Conservation (phyloP, 441 rosid genomes). For the Hura crepitans region DNA sequence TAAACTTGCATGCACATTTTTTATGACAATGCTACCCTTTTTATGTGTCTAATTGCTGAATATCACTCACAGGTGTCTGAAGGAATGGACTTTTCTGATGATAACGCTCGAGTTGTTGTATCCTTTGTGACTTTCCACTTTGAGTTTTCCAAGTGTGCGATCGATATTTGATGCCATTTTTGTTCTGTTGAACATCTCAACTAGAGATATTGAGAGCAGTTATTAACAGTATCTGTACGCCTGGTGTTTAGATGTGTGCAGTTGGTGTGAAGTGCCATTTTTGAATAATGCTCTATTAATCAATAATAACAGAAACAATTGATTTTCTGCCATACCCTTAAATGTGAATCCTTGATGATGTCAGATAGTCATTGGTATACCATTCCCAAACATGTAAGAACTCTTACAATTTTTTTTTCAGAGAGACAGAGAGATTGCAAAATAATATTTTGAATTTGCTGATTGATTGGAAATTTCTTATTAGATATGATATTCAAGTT, state of each 20-base stretch:
- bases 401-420: conserved; percentile 14
- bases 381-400: conserved; percentile 92
- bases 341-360: conserved; percentile 47
- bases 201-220: not conserved
- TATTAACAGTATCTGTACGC: not conserved
- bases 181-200: not conserved
- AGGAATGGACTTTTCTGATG: conserved; percentile 95
- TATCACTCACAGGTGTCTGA: conserved; percentile 78
- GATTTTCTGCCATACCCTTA: conserved; percentile 11
- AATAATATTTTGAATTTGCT: conserved; percentile 20
- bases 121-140: conserved; percentile 41
- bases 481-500: conserved; percentile 79
- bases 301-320: conserved; percentile 2
- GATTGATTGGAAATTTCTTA: conserved; percentile 31
- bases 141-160: conserved; percentile 5
- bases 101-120: conserved; percentile 97
- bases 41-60: not conserved
- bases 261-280: not conserved
- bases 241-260: not conserved
- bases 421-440: not conserved
- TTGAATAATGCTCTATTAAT: conserved; percentile 3
- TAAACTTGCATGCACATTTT: not conserved
- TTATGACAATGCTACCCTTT: not conserved
- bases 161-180: conserved; percentile 14
- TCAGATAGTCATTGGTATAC: conserved; percentile 94